These are phyloP conservation scores for Beta macrorhiza DNA, from an alignment of 179 eudicot genomes.

Conservation along the genomic window DNA sequence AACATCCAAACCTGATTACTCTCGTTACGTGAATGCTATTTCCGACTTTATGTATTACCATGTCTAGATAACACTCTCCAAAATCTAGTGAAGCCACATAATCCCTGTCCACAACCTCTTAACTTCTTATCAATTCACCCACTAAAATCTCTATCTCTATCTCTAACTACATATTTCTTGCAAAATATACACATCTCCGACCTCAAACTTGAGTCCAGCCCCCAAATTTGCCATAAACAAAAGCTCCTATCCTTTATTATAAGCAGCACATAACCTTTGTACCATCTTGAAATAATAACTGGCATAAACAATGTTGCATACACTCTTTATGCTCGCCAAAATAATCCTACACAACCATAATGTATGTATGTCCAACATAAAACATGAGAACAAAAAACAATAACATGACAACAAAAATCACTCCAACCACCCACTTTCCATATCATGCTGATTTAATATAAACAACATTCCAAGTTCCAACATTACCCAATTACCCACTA, in stretches of 20 bases:
- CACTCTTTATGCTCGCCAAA: not conserved
- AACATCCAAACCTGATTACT: not conserved
- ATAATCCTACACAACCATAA: not conserved
- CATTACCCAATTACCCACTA: not conserved
- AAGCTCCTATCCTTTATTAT: not conserved
- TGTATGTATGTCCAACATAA: no score
- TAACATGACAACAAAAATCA: not conserved
- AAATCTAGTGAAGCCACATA: not conserved
- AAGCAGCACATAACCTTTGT: not conserved
- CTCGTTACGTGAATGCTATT: not conserved
- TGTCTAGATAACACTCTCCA: not conserved
- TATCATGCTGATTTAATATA: not conserved
- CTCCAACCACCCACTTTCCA: no score
- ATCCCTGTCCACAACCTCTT: not conserved
- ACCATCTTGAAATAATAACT: not conserved
- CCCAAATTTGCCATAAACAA: not conserved
- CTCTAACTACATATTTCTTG: not conserved
- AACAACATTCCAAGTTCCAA: not conserved
- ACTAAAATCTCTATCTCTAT: not conserved
- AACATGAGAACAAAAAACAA: not conserved
- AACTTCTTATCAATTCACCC: not conserved
- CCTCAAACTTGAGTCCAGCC: not conserved
- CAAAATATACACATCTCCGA: not conserved
- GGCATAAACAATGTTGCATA: not conserved
- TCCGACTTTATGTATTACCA: not conserved